These are phyloP conservation scores for Neurospora terricola DNA, from an alignment of 495 filamentous ascomycete genomes.

Conservation along the genomic window DNA sequence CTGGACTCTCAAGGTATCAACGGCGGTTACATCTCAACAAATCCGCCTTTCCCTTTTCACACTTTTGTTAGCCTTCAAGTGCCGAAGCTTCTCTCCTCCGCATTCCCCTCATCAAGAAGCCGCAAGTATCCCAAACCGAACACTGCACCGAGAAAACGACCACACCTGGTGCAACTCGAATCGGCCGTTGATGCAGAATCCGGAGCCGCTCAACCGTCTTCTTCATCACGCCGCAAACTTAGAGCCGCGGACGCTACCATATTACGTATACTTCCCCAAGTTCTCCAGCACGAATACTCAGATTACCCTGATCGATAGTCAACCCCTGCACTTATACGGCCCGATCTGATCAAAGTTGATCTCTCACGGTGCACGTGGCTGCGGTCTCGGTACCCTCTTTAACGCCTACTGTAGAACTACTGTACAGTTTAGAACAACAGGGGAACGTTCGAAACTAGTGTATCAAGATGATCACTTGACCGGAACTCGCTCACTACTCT, in stretches of 20 bases:
- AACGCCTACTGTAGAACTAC: no score
- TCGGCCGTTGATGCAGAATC: neutral
- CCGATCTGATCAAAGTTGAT: neutral
- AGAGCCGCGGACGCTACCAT: neutral
- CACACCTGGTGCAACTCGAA: neutral
- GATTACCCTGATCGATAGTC: neutral
- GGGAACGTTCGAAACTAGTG: neutral
- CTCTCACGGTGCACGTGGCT: neutral
- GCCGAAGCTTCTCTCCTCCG: neutral
- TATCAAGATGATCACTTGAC: neutral
- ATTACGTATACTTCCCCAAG: neutral
- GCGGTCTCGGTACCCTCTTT: neutral
- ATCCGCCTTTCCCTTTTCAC: neutral
- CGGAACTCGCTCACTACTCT: neutral
- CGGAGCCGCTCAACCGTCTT: neutral
- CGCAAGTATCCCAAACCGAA: neutral
- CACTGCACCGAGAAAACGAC: neutral
- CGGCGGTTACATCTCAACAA: neutral
- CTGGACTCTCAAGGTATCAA: neutral
- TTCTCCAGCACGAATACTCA: neutral
- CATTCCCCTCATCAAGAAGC: neutral
- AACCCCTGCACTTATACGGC: neutral
- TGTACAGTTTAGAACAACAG: neutral
- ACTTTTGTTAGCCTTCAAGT: neutral
- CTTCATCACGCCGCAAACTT: neutral